Conservation (phyloP, 2,329 filamentous ascomycete species). For the Alternaria sp. region DNA sequence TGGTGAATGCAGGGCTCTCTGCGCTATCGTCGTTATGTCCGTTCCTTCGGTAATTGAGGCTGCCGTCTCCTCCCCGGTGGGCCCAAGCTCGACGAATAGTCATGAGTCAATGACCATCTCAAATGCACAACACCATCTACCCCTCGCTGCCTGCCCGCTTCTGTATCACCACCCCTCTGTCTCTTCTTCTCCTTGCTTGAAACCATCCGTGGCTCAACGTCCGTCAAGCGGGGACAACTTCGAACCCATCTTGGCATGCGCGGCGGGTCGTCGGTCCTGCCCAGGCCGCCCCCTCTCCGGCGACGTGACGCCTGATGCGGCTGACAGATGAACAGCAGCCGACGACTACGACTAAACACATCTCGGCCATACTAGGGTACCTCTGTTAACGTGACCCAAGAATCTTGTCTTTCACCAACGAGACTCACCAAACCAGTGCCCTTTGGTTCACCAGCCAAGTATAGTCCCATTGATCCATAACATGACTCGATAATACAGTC, state of each 20-base stretch:
- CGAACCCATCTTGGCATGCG: not conserved
- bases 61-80: conserved; percentile 17
- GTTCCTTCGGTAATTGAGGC: conserved; percentile 13
- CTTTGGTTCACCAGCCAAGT: conserved; percentile 3
- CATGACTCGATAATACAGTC: not conserved
- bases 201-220: not conserved
- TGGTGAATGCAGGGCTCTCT: conserved; percentile 5
- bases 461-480: not conserved
- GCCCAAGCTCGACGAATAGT: not conserved
- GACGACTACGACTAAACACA: conserved; percentile 1
- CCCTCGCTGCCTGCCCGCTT: not conserved
- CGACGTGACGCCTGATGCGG: not conserved
- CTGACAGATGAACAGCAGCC: not conserved
- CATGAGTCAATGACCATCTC: not conserved
- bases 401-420: not conserved
- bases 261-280: not conserved
- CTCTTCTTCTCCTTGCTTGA: not conserved
- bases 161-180: not conserved
- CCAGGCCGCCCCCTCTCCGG: not conserved
- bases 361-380: not conserved
- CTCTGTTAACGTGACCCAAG: not conserved
- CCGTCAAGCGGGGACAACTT: not conserved
- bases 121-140: not conserved
- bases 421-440: not conserved
- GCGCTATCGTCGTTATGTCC: conserved; percentile 8